Base-by-base conservation (phyloP, 345 rosid species). In the Sapria himalayana region DNA sequence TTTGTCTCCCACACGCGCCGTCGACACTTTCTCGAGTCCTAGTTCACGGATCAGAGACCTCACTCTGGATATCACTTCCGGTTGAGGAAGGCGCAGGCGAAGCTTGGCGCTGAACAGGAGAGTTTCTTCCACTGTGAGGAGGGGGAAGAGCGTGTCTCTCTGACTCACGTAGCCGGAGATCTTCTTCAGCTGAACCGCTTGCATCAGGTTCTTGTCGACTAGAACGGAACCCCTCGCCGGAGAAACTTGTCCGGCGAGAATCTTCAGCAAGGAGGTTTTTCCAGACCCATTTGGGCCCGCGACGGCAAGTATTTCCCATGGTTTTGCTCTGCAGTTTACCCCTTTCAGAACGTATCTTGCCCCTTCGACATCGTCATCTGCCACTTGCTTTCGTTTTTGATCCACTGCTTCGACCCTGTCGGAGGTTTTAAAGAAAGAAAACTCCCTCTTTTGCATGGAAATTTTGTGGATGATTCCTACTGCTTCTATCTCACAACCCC, bases 251-350 rank as follows among this genome's bases (percentile, higher is more conserved):
- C 76, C 92, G 0, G 95, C 77, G 2, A 91, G 69, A 58, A 84
- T 71, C 46, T 71, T 92, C 12, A 91, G 92, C 19, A 91, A 48
- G 21, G 95, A 70, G 16, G 99, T 76, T 53, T 84, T 91, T 23
- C 95, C 95, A 9, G 95, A 94, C 9, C 98, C 98, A 32, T 93
- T 84, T 12, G 98, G 98, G 18, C 98, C 98, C 15, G 77, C 86
- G 37, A 89, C 74, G 31, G 95, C 95, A 0, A 82, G 75, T 56
- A 89, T 67, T 60, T 84, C 93, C 95, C 95, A 74, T 0, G 95
- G 93, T 43, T 63, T 89, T 7, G 98, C 98, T 29, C 61, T 67
- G 70, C 85, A 82, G 25, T 39, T 66, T n/a, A 89, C 86, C 16
- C 63, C 70, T 45, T 69, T 77, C 3, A 89, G 67, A 20, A 89